A percentile compares a stretch with the other conserved stretches of the same genome.
These are phyloP conservation scores for Botryotinia calthae DNA, from an alignment of 2,329 filamentous ascomycete genomes.

Conservation along the genomic window DNA sequence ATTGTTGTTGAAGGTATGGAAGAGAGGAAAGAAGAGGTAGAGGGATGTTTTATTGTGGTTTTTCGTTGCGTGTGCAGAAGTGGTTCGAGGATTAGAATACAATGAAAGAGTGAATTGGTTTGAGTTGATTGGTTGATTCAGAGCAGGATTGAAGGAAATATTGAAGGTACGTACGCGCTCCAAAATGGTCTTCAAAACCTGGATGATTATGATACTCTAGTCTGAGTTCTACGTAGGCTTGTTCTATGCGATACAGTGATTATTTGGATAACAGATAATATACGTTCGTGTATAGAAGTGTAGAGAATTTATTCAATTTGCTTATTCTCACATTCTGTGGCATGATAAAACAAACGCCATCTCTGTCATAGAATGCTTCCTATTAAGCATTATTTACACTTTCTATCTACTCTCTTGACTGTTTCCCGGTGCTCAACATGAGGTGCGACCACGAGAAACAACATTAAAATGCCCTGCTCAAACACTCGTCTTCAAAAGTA, in stretches of 20 bases:
- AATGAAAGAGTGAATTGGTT: not conserved
- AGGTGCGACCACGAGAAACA: not conserved
- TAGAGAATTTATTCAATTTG: not conserved
- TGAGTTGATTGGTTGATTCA: not conserved
- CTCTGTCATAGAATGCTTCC: not conserved
- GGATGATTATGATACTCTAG: too few relatives aligned
- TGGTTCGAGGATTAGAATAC: not conserved
- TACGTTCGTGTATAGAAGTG: not conserved
- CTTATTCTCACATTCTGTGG: too few relatives aligned
- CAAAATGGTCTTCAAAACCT: too few relatives aligned
- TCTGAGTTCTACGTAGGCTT: not conserved
- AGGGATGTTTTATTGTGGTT: not conserved
- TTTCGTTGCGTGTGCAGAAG: not conserved
- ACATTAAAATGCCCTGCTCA: not conserved
- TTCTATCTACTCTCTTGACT: too few relatives aligned
- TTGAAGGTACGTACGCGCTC: not conserved
- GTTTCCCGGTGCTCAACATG: not conserved
- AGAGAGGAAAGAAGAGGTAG: accelerated
- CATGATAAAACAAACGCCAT: accelerated
- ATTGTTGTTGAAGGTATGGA: too few relatives aligned
- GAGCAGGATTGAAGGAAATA: not conserved
- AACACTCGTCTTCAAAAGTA: too few relatives aligned
- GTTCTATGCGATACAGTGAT: accelerated
- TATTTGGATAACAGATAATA: not conserved
- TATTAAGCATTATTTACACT: not conserved